Conservation (phyloP, 2,329 filamentous ascomycete species). For the Decorospora gaudefroyi region DNA sequence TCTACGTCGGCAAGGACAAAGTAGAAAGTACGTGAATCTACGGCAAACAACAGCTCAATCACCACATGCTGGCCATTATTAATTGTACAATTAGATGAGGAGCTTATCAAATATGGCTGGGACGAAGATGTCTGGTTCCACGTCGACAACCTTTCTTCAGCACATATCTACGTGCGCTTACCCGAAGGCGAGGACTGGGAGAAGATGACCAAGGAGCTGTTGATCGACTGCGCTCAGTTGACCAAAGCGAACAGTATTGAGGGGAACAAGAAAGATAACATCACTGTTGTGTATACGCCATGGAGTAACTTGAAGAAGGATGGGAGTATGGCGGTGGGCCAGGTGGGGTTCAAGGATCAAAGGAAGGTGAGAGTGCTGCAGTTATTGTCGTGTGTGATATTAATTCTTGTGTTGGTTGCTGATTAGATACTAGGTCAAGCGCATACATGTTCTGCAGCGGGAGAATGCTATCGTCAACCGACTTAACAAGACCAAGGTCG, state of each 20-base stretch:
- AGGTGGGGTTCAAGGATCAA: constrained; percentile 90
- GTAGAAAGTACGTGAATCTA: constrained; percentile 76
- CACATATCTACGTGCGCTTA: constrained; percentile 92
- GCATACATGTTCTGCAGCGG: constrained; percentile 75
- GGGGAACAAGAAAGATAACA: constrained; percentile 98
- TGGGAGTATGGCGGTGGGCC: constrained; percentile 91
- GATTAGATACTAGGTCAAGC: constrained; percentile 65
- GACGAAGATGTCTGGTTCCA: constrained; percentile 99
- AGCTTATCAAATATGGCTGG: constrained; percentile 90
- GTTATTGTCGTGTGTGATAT: not conserved
- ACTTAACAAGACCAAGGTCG: constrained; percentile 94
- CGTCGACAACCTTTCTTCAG: constrained; percentile 94
- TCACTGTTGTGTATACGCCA: constrained; percentile 95
- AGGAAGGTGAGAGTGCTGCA: constrained; percentile 59
- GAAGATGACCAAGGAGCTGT: constrained; percentile 70
- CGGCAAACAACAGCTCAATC: not conserved
- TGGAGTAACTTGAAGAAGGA: constrained; percentile 97
- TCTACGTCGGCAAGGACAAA: constrained; percentile 99
- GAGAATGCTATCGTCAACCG: constrained; percentile 94
- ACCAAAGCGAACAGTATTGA: constrained; percentile 99
- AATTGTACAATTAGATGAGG: constrained; percentile 74
- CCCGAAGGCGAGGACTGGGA: constrained; percentile 82
- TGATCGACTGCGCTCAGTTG: constrained; percentile 91
- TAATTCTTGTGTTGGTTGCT: constrained; percentile 2
- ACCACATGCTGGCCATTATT: not conserved